Percentiles rank a stretch among this genome's conserved stretches.
Conservation (phyloP, 1,139 yeast genomes). For the Lodderomyces parapsilosis region DNA sequence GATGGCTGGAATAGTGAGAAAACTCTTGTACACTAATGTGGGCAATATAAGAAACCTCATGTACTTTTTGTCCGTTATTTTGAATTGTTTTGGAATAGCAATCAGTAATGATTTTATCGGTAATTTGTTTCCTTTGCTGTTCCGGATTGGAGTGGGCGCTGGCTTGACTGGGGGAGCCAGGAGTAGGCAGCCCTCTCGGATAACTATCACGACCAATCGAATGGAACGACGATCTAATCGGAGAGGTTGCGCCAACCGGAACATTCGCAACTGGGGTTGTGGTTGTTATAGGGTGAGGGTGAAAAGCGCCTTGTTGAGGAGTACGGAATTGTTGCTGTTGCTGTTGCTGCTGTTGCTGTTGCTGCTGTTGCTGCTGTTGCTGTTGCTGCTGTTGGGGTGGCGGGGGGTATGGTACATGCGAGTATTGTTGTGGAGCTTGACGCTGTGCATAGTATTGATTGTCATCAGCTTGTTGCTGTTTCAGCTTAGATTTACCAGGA, state of each 20-base stretch:
- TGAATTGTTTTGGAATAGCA: conserved; percentile 37
- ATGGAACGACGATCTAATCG: conserved; percentile 3
- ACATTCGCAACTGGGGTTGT: not conserved
- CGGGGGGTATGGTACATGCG: not conserved
- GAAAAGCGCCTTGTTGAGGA: not conserved
- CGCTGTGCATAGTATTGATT: not conserved
- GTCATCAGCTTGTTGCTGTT: not conserved
- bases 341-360: not conserved
- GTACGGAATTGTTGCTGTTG: not conserved
- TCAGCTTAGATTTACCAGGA: not conserved
- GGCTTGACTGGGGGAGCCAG: conserved; percentile 9
- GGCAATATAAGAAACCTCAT: conserved; percentile 37
- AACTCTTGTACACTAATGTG: conserved; percentile 41
- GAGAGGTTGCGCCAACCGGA: conserved; percentile 3
- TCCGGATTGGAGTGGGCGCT: conserved; percentile 9
- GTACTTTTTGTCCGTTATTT: conserved; percentile 29
- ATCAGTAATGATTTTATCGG: conserved; percentile 40
- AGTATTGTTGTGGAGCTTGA: not conserved
- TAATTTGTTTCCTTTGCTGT: conserved; percentile 17
- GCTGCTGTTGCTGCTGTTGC: not conserved
- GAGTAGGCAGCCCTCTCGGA: not conserved
- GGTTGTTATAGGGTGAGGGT: not conserved
- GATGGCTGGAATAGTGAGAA: conserved; percentile 37
- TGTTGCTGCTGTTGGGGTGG: not conserved
- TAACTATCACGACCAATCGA: not conserved